phyloP scores from a whole-genome alignment of 345 rosid genomes.

The Psidium friedrichsthalianum region DNA sequence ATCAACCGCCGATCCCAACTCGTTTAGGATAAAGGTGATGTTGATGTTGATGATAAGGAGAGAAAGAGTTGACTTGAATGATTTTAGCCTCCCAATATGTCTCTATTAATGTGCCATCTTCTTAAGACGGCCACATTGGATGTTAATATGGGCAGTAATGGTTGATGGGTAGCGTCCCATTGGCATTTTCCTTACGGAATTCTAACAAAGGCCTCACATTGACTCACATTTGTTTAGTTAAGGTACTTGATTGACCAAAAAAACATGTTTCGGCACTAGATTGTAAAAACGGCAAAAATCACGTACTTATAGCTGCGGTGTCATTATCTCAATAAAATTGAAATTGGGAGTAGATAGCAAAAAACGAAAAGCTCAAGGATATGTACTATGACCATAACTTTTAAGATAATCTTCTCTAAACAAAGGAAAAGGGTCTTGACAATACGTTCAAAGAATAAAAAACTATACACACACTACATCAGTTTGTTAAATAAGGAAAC shows the following conservation, averaged over 20 bases:
- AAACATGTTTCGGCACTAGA: not conserved
- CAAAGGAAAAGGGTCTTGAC: not conserved
- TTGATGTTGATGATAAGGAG: not conserved
- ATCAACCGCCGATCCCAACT: too few relatives aligned
- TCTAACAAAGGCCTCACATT: not conserved
- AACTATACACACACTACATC: not conserved
- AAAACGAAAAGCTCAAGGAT: not conserved
- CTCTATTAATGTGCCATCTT: not conserved
- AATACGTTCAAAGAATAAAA: not conserved
- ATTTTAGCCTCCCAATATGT: not conserved
- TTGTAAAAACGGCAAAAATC: not conserved
- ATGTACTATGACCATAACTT: not conserved
- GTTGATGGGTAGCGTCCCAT: not conserved
- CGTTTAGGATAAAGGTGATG: too few relatives aligned
- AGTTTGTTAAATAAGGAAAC: not conserved
- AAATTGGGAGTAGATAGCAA: not conserved
- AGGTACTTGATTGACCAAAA: not conserved
- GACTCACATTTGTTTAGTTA: not conserved
- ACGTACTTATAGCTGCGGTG: not conserved
- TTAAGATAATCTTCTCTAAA: not conserved
- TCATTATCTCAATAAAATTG: not conserved
- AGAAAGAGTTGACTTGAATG: not conserved
- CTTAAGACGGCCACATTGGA: not conserved
- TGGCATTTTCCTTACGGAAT: not conserved
- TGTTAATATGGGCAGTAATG: not conserved